These are phyloP conservation scores for Ramaria sp. DNA, from an alignment of 768 basidiomycete species.

Conservation along the genomic window DNA sequence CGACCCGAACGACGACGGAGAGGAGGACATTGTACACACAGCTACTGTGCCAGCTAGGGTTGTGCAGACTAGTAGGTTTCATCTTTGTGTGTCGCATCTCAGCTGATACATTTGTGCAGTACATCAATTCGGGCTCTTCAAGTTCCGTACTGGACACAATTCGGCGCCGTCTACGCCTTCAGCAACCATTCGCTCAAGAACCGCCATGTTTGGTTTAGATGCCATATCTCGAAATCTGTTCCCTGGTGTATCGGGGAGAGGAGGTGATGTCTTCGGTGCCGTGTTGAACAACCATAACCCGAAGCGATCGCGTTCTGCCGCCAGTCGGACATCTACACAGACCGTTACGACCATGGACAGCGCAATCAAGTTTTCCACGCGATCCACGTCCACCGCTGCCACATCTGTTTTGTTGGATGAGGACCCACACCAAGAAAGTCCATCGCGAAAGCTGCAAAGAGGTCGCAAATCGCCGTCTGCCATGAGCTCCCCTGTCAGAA, in stretches of 20 bases:
- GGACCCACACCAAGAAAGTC: conserved; percentile 40
- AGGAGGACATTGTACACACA: conserved; percentile 78
- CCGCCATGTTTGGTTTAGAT: conserved; percentile 83
- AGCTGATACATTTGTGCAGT: conserved; percentile 31
- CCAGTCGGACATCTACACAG: conserved; percentile 66
- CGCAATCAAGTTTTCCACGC: conserved; percentile 58
- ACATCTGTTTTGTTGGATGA: conserved; percentile 49
- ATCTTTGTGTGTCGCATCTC: background rate
- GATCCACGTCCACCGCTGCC: conserved; percentile 58
- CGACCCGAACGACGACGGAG: conserved; percentile 60
- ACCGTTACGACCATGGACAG: conserved; percentile 62
- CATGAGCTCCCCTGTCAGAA: background rate
- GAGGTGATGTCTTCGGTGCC: conserved; percentile 62
- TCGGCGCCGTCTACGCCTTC: conserved; percentile 84
- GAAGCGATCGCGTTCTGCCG: conserved; percentile 56
- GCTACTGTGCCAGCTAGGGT: conserved; percentile 63
- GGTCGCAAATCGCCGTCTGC: conserved; percentile 23
- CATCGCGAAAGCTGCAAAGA: conserved; percentile 23
- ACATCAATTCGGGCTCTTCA: conserved; percentile 82
- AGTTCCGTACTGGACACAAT: conserved; percentile 67
- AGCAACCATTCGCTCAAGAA: conserved; percentile 55
- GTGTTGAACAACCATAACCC: conserved; percentile 46
- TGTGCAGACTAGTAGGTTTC: conserved; percentile 65
- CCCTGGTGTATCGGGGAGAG: conserved; percentile 43
- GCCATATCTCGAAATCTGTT: conserved; percentile 86